Base-by-base conservation (phyloP, 1,139 yeast genomes). In the Suhomyces terraborum region DNA sequence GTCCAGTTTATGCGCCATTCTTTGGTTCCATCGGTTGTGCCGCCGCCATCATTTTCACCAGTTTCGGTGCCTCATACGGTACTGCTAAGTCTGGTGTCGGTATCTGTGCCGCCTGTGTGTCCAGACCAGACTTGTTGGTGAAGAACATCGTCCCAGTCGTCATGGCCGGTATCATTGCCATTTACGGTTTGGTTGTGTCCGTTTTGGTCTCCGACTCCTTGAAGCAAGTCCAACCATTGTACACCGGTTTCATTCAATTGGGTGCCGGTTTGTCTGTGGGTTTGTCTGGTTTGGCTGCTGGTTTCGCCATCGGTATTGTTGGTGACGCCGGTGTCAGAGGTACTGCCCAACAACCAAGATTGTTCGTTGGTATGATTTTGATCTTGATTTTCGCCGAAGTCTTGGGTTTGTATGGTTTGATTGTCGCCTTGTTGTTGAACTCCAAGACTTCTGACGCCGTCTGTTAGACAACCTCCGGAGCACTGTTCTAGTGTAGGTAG, bases 61-160 rank as follows among this genome's bases (percentile, higher is more conserved):
- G 96, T 69, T 86, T 91, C 61, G 99, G 99, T 76, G 98, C 99
- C 56, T 93, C 98, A 42, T 89, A 91, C 67, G 99, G 98, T 77
- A 94, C 98, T 54, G 99, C 99, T 62, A 94, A 94, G 74, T 86
- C 96, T 31, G 99, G 99, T 73, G 95, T 93, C 51, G 98, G 99
- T 82, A 91, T 94, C 64, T 89, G 97, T 75, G 98, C 96, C 64
- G 89, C 97, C 55, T 88, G 96, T 71, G 96, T 91, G 49, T 77
- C 93, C 66, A 87, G 97, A 80, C 98, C 98, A 52, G 98, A 93
- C 67, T 79, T 88, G 67, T 80, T 85, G 71, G 95, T 89, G 54
- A 86, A 80, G 69, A 84, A 82, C 68, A 82, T 87, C 61, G 94
- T 94, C 52, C 98, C 98, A 49, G 98, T 94, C 56, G 85, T 94